Evolutionary conservation across 148 eudicot genomes (phyloP).

Genomic region (Gaultheria prostrata): DNA sequence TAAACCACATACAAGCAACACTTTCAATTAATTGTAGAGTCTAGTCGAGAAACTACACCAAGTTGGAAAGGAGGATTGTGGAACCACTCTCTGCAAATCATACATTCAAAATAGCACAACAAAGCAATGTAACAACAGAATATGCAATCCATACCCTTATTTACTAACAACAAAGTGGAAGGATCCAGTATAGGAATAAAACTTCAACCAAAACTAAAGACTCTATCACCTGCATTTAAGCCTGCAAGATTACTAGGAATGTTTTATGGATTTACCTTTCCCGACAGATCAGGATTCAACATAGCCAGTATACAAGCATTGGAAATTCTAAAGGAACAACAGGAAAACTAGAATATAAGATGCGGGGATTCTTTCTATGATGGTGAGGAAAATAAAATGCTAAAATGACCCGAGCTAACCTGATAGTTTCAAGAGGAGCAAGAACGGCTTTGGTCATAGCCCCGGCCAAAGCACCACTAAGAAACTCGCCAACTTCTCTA

Average conservation of each 20-base stretch:
- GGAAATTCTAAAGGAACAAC: not conserved
- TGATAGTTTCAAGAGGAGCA: constrained; percentile 98
- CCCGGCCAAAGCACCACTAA: constrained; percentile 97
- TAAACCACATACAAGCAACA: not conserved
- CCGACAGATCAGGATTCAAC: not conserved
- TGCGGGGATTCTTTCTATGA: not conserved
- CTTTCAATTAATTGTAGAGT: not conserved
- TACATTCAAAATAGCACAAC: not conserved
- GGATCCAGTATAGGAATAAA: constrained; percentile 1
- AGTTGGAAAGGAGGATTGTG: not conserved
- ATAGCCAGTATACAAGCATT: not conserved
- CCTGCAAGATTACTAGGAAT: not conserved
- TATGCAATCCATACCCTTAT: not conserved
- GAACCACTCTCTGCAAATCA: not conserved
- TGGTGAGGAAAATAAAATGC: not conserved
- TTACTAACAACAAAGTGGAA: not conserved
- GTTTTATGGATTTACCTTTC: not conserved
- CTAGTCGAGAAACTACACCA: not conserved
- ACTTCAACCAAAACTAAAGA: not conserved
- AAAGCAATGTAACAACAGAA: not conserved
- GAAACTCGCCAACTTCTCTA: constrained; percentile 86
- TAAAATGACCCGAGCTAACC: constrained; percentile 36
- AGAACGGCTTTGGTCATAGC: constrained; percentile 97
- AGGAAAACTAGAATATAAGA: not conserved
- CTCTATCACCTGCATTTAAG: not conserved